Evolutionary conservation across 768 basidiomycete species (phyloP), one percentile per base, ranked within the genome.

Genomic region (Gloeopeniophorella convolvens): DNA sequence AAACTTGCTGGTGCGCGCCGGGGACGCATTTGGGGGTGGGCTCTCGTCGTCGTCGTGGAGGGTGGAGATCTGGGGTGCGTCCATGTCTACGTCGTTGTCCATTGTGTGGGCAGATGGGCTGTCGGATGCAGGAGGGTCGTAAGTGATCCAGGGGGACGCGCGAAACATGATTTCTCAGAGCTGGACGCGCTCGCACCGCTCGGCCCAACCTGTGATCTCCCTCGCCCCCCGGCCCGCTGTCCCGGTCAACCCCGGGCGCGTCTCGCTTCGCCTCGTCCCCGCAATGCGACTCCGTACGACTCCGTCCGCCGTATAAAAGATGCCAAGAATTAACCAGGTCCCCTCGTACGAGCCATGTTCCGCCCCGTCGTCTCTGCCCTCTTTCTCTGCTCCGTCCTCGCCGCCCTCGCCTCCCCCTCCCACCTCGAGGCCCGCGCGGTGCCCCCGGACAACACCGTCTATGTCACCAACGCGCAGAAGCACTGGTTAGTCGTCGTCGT

Each of bases 11-110:
- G 67, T 64, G 27, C 62, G 49, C 11, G 54, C 57, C 12, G 58
- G 56, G 13, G 63, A 66, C 40, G 45, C 65, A 58, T 62, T 58
- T 8, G 68, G 65, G 3, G 82, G 83, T 13, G 86, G 82, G 42
- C 85, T 84, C n/a, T 77, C 77, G 10, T 76, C 75, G 52, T 89
- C 86, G 41, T 88, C 84, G 28, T 72, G 73, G 28, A 89, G 76
- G 24, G 82, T 89, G 21, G 87, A 89, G 47, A 90, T 89, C 58
- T 81, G 81, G 31, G 88, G 88, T 28, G 87, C 84, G 32, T 89
- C 88, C 84, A 89, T 87, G 35, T 73, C 71, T n/a, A 72, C 60
- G 48, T 75, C 72, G 41, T 72, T 68, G 51, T 71, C 66, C 68
- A 71, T 45, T 15, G 50, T 46, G 24, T 45, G 54, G 42, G 54